A percentile compares a stretch with the other conserved stretches of the same genome.
phyloP scores from a whole-genome alignment of 106 monocot species.

The Apostasia shenzhenica region DNA sequence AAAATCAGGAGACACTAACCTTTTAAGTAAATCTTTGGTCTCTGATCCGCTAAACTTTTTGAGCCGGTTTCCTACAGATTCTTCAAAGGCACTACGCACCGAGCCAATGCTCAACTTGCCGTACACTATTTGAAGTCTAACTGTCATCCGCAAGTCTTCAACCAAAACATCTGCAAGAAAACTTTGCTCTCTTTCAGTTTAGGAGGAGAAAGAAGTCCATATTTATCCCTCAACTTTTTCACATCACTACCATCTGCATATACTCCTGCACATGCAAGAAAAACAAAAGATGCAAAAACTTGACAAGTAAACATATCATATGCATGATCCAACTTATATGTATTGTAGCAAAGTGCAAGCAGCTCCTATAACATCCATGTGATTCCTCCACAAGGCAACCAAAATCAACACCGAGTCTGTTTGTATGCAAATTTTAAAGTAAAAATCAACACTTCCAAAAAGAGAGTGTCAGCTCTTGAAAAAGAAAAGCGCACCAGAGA shows the following conservation, averaged over 20 bases:
- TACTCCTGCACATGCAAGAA: conserved; percentile 34
- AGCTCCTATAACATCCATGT: too few relatives aligned
- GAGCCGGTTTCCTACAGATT: conserved; percentile 75
- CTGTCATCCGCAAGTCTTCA: conserved; percentile 63
- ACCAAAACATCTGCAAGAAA: conserved; percentile 57
- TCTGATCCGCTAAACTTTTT: conserved; percentile 58
- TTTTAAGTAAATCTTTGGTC: conserved; percentile 71
- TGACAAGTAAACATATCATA: background rate
- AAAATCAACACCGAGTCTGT: too few relatives aligned
- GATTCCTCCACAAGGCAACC: too few relatives aligned
- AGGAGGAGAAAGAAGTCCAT: conserved; percentile 27
- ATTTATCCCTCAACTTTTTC: conserved; percentile 44
- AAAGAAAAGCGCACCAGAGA: too few relatives aligned
- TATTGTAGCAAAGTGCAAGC: background rate
- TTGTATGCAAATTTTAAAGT: too few relatives aligned
- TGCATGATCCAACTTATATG: too few relatives aligned
- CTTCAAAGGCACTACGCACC: conserved; percentile 87
- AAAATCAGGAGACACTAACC: conserved; percentile 29
- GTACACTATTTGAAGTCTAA: conserved; percentile 90
- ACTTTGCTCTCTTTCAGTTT: conserved; percentile 47
- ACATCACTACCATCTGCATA: conserved; percentile 75
- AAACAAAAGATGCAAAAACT: background rate
- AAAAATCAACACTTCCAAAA: too few relatives aligned
- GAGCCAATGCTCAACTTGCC: conserved; percentile 74
- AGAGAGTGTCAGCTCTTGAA: too few relatives aligned